Conservation (phyloP, 2,329 filamentous ascomycete species). For the Fusarium pseudograminearum region DNA sequence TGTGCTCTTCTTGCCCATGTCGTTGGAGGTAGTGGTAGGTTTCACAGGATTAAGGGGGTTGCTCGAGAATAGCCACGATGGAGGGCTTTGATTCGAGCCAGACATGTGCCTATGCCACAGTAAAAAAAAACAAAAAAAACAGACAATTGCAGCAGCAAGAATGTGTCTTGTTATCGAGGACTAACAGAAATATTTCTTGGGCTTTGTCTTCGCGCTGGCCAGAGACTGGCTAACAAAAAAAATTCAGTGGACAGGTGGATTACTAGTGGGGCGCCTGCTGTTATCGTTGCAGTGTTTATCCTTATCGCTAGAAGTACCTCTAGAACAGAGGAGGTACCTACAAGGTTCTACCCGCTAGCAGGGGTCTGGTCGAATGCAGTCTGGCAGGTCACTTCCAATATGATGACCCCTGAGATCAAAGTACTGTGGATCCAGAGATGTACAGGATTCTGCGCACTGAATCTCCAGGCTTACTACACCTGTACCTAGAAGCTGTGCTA, state of each 20-base stretch:
- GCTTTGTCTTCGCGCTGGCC: conserved; percentile 10
- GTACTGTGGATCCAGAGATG: neutral
- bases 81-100: conserved; percentile 49
- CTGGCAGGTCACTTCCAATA: neutral
- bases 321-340: neutral
- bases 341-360: neutral
- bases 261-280: conserved; percentile 35
- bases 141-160: conserved; percentile 13
- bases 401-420: neutral
- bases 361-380: neutral
- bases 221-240: conserved; percentile 42
- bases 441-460: neutral
- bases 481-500: neutral
- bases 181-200: conserved; percentile 31
- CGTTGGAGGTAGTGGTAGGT: conserved; percentile 28
- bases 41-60: conserved; percentile 49
- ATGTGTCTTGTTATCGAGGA: conserved; percentile 9
- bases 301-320: conserved; percentile 29
- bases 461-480: neutral
- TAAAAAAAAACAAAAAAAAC: neutral
- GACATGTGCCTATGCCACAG: conserved; percentile 50
- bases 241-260: conserved; percentile 42
- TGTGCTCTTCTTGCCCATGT: conserved; percentile 53
- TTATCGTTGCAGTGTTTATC: conserved; percentile 26
- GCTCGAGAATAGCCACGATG: conserved; percentile 60